Conservation (phyloP, 345 rosid genomes). For the Ailanthus altissimus region DNA sequence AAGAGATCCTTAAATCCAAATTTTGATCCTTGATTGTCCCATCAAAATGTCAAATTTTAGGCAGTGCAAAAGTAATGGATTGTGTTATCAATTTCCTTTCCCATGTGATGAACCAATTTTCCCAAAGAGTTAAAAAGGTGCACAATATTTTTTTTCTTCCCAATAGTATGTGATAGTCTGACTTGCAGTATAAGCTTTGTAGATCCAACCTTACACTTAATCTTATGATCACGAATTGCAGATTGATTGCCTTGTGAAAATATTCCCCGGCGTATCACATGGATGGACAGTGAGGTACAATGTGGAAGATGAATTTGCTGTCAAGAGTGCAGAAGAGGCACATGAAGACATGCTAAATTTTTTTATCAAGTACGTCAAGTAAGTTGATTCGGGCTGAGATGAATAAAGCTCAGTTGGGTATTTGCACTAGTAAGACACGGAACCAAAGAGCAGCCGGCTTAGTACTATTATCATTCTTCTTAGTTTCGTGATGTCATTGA, state of each 20-base stretch:
- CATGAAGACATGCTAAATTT: conserved; percentile 59
- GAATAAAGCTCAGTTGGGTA: background rate
- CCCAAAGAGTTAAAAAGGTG: background rate
- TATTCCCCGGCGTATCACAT: conserved; percentile 53
- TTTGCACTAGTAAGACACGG: background rate
- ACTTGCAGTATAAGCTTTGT: background rate
- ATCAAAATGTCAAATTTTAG: background rate
- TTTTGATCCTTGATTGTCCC: background rate
- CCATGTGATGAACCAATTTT: background rate
- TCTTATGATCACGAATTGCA: background rate
- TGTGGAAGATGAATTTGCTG: conserved; percentile 43
- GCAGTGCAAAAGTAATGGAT: background rate
- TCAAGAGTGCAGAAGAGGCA: conserved; percentile 65
- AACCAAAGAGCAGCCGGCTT: background rate
- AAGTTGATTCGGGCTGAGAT: too few relatives aligned
- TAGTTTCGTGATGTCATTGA: background rate
- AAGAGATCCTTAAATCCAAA: background rate
- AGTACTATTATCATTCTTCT: background rate
- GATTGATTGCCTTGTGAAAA: conserved; percentile 41
- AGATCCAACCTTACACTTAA: background rate
- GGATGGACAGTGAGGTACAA: conserved; percentile 70
- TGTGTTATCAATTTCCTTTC: background rate
- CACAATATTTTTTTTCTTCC: background rate
- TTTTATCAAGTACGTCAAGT: conserved; percentile 50
- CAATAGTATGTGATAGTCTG: too few relatives aligned